Evolutionary conservation across 768 basidiomycete species (phyloP).

Genomic region (Hortiboletus flavorubellus): DNA sequence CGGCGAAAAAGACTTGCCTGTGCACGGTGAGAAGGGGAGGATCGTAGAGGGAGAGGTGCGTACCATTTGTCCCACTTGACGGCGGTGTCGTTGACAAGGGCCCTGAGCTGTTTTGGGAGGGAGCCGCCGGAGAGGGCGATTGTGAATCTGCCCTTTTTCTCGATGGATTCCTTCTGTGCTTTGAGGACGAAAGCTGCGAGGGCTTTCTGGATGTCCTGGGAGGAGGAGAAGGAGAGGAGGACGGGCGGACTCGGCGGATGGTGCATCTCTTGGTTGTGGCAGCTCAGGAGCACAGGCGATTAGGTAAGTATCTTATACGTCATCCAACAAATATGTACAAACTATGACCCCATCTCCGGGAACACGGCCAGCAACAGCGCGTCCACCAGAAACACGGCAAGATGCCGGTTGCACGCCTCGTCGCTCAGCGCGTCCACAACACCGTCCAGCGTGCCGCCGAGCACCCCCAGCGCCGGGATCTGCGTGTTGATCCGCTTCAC

Average conservation of each 20-base stretch:
- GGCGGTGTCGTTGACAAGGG: slow-evolving; percentile 57
- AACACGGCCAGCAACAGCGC: slow-evolving; percentile 66
- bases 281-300: not conserved
- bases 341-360: slow-evolving; percentile 58
- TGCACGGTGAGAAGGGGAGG: not conserved
- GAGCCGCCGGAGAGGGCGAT: slow-evolving; percentile 93
- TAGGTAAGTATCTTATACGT: slow-evolving; percentile 9
- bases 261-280: slow-evolving; percentile 30
- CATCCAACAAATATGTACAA: slow-evolving; percentile 25
- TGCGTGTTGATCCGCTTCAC: slow-evolving; percentile 37
- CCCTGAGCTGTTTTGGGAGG: slow-evolving; percentile 76
- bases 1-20: slow-evolving; percentile 98
- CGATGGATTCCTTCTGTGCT: slow-evolving; percentile 85
- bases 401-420: slow-evolving; percentile 72
- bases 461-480: slow-evolving; percentile 35
- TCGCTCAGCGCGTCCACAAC: slow-evolving; percentile 62
- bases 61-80: slow-evolving; percentile 96
- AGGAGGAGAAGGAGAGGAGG: slow-evolving; percentile 64
- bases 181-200: slow-evolving; percentile 83
- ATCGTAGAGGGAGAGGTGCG: slow-evolving; percentile 17
- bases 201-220: slow-evolving; percentile 52
- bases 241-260: slow-evolving; percentile 63
- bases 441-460: slow-evolving; percentile 54
- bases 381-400: slow-evolving; percentile 73
- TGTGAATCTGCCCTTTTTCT: slow-evolving; percentile 87